A percentile compares a stretch with the other conserved stretches of the same genome.
Conservation (phyloP, 1,139 yeast genomes). For the Yamadazyma aaseri region DNA sequence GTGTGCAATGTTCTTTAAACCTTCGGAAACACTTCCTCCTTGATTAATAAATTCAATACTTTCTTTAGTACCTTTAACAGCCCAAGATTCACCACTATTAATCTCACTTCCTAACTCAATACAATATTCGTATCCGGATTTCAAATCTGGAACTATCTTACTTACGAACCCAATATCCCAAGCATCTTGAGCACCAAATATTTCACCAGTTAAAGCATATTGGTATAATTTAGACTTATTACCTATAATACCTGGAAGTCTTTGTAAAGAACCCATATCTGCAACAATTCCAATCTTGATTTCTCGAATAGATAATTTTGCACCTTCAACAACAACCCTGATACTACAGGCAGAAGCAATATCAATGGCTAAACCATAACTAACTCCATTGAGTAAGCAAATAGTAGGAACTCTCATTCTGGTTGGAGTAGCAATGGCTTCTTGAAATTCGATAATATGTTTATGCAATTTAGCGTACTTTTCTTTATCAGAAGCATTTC, state of each 20-base stretch:
- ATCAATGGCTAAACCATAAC: constrained; percentile 68
- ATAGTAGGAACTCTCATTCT: constrained; percentile 50
- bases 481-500: constrained; percentile 18
- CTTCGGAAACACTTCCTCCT: constrained; percentile 44
- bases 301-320: constrained; percentile 62
- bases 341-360: constrained; percentile 59
- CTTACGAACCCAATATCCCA: constrained; percentile 54
- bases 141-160: constrained; percentile 43
- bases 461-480: constrained; percentile 28
- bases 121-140: constrained; percentile 52
- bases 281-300: constrained; percentile 76
- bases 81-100: constrained; percentile 52
- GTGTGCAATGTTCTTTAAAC: constrained; percentile 52
- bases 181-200: constrained; percentile 59
- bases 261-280: constrained; percentile 75
- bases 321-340: constrained; percentile 55
- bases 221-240: constrained; percentile 63
- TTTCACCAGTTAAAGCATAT: constrained; percentile 61
- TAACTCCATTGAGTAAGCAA: constrained; percentile 45
- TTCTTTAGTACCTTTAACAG: constrained; percentile 65
- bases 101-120: constrained; percentile 51
- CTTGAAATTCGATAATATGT: constrained; percentile 59
- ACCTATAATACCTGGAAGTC: constrained; percentile 56
- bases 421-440: constrained; percentile 48
- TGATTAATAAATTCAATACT: constrained; percentile 53